Evolutionary conservation across 2,329 filamentous ascomycete species (phyloP), one percentile per base, ranked within the genome.

Genomic region (Colletotrichum shisoi): DNA sequence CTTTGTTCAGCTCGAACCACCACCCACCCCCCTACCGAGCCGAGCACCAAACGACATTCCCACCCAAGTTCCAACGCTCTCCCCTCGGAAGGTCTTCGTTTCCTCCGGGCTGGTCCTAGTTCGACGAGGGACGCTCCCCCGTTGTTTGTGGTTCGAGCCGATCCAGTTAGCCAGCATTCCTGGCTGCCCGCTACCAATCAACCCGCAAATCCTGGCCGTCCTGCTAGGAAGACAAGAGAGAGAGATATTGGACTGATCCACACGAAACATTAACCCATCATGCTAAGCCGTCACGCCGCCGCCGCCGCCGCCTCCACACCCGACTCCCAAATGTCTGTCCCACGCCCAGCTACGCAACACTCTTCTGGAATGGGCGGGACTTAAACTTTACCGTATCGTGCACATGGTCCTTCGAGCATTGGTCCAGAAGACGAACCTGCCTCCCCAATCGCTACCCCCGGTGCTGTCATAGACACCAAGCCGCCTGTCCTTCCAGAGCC

Each of bases 191-290:
- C 57, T 65, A 31, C 56, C 54, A 54, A 48, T 60, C 37, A 63
- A 24, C n/a, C 58, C 12, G 24, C 37, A 37, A 61, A 53, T 53
- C 64, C 53, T 24, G 44, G 58, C 49, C 40, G 39, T 51, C 52
- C n/a, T 45, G 40, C 62, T 49, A 65, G 46, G 54, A 57, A 54
- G 61, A 19, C 53, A 34, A 45, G 57, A 62, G 44, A 57, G 52
- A 57, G 44, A 62, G 45, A 68, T 67, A 67, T 63, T 68, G 67
- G 70, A 70, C 71, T 70, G 72, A 71, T 62, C 69, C 69, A 67
- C 68, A 72, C 75, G 73, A 77, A 77, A 76, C 76, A 73, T 76
- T 78, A 78, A 74, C 70, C 67, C 74, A 73, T 75, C 71, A 79
- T 79, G 77, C 76, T 77, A 77, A 75, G 74, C 69, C 70, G 70